These are phyloP conservation scores for Tausonia pullulans DNA, from an alignment of 1,284 basidiomycete genomes.

Conservation along the genomic window DNA sequence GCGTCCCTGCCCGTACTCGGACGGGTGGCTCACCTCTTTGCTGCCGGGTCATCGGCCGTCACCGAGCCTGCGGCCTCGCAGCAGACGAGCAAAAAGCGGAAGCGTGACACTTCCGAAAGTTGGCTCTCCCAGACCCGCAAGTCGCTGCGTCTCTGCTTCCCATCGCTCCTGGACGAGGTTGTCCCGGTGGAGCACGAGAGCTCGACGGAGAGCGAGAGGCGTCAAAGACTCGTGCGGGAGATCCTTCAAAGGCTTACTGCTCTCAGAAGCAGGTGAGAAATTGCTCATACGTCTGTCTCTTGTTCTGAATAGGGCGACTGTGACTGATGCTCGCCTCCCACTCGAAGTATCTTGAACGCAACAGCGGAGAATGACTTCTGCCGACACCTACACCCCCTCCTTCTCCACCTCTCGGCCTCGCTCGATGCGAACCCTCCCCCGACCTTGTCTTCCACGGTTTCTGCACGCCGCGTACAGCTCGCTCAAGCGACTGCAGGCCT, in stretches of 20 bases:
- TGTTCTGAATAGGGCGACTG: neutral
- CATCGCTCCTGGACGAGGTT: neutral
- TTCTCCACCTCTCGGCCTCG: neutral
- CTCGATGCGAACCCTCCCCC: neutral
- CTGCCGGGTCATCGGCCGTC: neutral
- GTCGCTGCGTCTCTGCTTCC: no score
- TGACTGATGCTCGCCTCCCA: neutral
- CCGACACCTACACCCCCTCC: neutral
- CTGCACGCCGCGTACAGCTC: neutral
- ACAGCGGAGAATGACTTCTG: neutral
- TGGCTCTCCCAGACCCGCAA: neutral
- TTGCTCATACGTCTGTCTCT: neutral
- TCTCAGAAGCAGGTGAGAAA: neutral
- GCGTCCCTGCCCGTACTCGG: no score
- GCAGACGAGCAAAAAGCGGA: slow-evolving; percentile 4
- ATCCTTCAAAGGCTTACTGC: neutral
- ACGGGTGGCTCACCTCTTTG: no score
- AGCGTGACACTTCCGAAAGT: neutral
- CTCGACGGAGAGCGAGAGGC: neutral
- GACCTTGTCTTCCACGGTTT: neutral
- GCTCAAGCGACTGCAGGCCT: neutral
- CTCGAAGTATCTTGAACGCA: neutral
- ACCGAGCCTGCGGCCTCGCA: neutral
- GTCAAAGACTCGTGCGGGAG: neutral
- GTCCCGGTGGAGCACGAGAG: neutral